These are phyloP conservation scores for Abelmoschus esculentus DNA, from an alignment of 345 rosid genomes.

Conservation along the genomic window DNA sequence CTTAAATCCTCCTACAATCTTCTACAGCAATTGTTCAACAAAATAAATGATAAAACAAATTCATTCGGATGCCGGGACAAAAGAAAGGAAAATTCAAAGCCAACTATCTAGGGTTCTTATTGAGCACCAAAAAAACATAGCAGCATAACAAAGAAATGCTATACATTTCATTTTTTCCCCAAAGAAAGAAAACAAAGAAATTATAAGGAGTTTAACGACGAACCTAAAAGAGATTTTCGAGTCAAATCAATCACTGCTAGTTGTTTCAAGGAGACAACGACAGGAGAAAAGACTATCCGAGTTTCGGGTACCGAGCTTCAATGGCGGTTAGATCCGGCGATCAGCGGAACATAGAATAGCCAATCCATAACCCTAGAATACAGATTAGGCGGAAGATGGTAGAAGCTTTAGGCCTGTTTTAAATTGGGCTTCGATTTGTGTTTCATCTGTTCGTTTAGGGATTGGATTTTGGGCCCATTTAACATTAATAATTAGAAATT, in stretches of 20 bases:
- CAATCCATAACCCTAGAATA: background rate
- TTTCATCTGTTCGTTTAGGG: background rate
- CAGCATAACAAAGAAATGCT: background rate
- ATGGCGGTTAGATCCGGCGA: background rate
- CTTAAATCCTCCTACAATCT: background rate
- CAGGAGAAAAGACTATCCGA: background rate
- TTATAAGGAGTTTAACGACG: background rate
- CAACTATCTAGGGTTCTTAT: slow-evolving; percentile 4
- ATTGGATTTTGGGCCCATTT: background rate
- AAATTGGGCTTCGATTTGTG: background rate
- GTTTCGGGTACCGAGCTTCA: background rate
- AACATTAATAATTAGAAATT: too few species aligned
- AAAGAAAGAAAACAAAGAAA: too few species aligned
- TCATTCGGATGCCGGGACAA: background rate
- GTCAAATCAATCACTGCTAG: background rate
- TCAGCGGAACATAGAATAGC: background rate
- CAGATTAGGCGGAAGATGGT: background rate
- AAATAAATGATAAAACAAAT: too few species aligned
- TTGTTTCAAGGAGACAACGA: background rate
- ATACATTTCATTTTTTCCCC: background rate
- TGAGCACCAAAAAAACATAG: background rate
- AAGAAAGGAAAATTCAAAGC: background rate
- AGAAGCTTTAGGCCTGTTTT: background rate
- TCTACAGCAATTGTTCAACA: background rate
- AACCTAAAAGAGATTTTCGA: background rate